Percentiles rank a stretch among this genome's conserved stretches.
Conservation (phyloP, 192 early-diverging fungal species). For the Pilaira anomala region DNA sequence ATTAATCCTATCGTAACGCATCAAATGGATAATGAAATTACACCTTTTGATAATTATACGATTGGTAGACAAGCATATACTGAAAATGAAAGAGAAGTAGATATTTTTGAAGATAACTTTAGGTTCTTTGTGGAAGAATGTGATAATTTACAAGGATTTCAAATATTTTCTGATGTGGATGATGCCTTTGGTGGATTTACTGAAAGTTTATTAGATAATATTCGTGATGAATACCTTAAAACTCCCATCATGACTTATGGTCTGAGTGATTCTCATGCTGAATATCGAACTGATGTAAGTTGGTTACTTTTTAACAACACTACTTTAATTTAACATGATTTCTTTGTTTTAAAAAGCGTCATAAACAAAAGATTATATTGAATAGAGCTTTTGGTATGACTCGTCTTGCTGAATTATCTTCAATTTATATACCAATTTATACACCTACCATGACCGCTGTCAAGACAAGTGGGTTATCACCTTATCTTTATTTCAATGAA, state of each 20-base stretch:
- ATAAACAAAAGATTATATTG: constrained; percentile 37
- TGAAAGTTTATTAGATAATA: constrained; percentile 49
- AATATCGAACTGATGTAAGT: not conserved
- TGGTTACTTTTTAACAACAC: not conserved
- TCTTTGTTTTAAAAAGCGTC: constrained; percentile 4
- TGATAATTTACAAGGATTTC: constrained; percentile 67
- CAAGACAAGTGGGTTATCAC: constrained; percentile 24
- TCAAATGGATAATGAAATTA: constrained; percentile 42
- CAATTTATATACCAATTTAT: constrained; percentile 49
- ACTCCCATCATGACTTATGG: constrained; percentile 56
- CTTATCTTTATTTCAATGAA: constrained; percentile 36
- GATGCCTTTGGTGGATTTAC: constrained; percentile 74
- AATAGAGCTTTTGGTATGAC: constrained; percentile 40
- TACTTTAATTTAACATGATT: not conserved
- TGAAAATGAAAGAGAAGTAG: constrained; percentile 52
- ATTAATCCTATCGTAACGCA: constrained; percentile 43
- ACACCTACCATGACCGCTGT: constrained; percentile 29
- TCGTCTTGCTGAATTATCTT: constrained; percentile 42
- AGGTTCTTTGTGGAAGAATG: constrained; percentile 55
- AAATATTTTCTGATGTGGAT: constrained; percentile 58
- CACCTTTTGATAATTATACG: constrained; percentile 53
- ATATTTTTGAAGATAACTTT: constrained; percentile 52
- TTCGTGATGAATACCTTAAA: constrained; percentile 74
- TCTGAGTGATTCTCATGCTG: constrained; percentile 24
- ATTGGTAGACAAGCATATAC: constrained; percentile 45